A percentile compares a stretch with the other conserved stretches of the same genome.
Conservation (phyloP, 2,329 filamentous ascomycete species). For the Coniochaeta sp. region DNA sequence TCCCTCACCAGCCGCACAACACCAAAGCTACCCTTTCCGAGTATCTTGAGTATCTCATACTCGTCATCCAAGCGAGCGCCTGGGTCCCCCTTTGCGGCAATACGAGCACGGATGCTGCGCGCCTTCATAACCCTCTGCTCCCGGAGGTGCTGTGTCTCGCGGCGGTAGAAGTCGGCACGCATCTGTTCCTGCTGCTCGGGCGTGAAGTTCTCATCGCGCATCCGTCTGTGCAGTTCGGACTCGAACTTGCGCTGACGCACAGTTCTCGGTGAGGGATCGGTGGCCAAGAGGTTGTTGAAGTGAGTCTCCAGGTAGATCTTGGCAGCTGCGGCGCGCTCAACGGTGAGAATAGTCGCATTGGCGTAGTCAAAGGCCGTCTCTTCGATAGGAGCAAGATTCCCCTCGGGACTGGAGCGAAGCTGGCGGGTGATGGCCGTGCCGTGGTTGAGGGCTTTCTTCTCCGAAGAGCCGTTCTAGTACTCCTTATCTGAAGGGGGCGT, state of each 20-base stretch:
- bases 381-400: slow-evolving; percentile 24
- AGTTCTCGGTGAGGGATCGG: slow-evolving; percentile 47
- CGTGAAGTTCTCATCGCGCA: slow-evolving; percentile 37
- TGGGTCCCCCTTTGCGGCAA: slow-evolving; percentile 41
- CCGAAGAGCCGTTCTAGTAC: neutral
- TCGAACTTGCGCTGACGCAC: slow-evolving; percentile 58
- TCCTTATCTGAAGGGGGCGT: slow-evolving; percentile 18
- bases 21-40: slow-evolving; percentile 93
- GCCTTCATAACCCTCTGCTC: slow-evolving; percentile 64
- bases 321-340: slow-evolving; percentile 71
- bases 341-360: slow-evolving; percentile 44
- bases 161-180: slow-evolving; percentile 52
- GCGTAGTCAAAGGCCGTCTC: slow-evolving; percentile 21
- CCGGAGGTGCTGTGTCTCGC: slow-evolving; percentile 70
- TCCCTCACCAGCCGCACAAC: slow-evolving; percentile 81
- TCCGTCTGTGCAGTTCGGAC: slow-evolving; percentile 45
- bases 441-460: slow-evolving; percentile 12
- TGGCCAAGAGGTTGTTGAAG: slow-evolving; percentile 64
- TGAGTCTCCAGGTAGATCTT: slow-evolving; percentile 84
- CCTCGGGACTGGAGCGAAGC: slow-evolving; percentile 17
- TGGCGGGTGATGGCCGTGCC: slow-evolving; percentile 15
- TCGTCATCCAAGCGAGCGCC: slow-evolving; percentile 29
- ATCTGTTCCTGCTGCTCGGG: slow-evolving; percentile 45
- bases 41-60: slow-evolving; percentile 75
- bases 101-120: slow-evolving; percentile 36